Evolutionary conservation across 78 protist species (phyloP).

Genomic region (Dictyostelium firmibasis): DNA sequence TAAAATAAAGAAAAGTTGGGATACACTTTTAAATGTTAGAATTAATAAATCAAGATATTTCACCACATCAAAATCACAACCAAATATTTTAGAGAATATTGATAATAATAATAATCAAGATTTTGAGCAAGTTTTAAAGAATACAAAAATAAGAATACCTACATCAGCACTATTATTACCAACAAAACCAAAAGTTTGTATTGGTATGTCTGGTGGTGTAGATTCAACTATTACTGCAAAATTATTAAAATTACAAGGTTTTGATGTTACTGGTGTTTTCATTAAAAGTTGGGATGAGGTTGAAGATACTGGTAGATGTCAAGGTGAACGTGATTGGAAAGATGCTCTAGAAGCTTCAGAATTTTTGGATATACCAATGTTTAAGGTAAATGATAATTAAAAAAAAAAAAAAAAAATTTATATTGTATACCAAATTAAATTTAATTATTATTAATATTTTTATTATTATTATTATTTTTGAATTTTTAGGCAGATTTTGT

Average conservation of each 20-base stretch:
- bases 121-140: neutral
- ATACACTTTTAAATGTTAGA: neutral
- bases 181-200: conserved; percentile 51
- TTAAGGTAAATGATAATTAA: conserved; percentile 35
- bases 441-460: neutral
- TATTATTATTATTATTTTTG: neutral
- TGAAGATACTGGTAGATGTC: conserved; percentile 84
- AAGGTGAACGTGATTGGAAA: conserved; percentile 74
- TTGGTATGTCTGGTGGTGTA: conserved; percentile 88
- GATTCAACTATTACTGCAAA: conserved; percentile 82
- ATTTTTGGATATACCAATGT: conserved; percentile 74
- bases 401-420: neutral
- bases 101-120: neutral
- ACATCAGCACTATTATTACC: neutral
- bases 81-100: neutral
- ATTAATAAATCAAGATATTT: neutral
- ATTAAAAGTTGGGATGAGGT: conserved; percentile 89
- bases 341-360: conserved; percentile 76
- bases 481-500: conserved; percentile 76
- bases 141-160: neutral
- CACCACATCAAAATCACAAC: neutral
- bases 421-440: too few relatives aligned
- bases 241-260: conserved; percentile 64
- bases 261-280: conserved; percentile 78
- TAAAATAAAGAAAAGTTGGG: neutral